A percentile compares a stretch with the other conserved stretches of the same genome.
phyloP scores from a whole-genome alignment of 2,329 filamentous ascomycete genomes.

The Aspergillus costaricaensis region DNA sequence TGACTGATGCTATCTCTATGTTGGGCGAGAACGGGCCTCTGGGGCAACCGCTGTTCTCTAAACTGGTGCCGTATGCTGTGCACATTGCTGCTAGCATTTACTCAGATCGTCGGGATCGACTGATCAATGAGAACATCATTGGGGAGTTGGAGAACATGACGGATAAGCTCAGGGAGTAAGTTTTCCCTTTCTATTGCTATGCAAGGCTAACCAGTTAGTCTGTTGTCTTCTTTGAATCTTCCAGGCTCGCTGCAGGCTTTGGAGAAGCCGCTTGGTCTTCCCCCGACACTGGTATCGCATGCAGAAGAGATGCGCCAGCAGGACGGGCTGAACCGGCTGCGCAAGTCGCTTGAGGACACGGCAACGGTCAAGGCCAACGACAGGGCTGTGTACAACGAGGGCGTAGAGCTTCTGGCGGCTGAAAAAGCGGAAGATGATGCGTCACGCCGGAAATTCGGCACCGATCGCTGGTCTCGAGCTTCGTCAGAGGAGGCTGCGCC shows the following conservation, averaged over 20 bases:
- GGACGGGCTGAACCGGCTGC: conserved; percentile 76
- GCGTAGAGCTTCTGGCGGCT: conserved; percentile 71
- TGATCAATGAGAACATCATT: conserved; percentile 86
- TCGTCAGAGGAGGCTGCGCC: conserved; percentile 68
- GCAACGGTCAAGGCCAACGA: conserved; percentile 85
- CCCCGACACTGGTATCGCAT: conserved; percentile 80
- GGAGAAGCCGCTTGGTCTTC: conserved; percentile 89
- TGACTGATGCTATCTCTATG: conserved; percentile 76
- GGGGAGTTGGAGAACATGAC: conserved; percentile 81
- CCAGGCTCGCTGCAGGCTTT: conserved; percentile 91
- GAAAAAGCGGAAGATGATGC: conserved; percentile 83
- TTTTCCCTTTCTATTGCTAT: neutral
- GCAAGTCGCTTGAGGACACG: conserved; percentile 81
- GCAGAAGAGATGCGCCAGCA: conserved; percentile 93
- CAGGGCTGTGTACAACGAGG: conserved; percentile 77
- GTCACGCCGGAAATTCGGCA: conserved; percentile 76
- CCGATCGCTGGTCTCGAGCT: conserved; percentile 76
- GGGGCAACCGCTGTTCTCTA: conserved; percentile 82
- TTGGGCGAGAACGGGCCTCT: conserved; percentile 79
- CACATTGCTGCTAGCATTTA: conserved; percentile 96
- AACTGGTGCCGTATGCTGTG: conserved; percentile 91
- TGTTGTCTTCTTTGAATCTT: conserved; percentile 79
- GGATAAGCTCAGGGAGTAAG: conserved; percentile 70
- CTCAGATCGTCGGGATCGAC: conserved; percentile 83
- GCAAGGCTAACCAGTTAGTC: conserved; percentile 32